A percentile compares a stretch with the other conserved stretches of the same genome.
These are phyloP conservation scores for Picea abies DNA, from an alignment of 83 land plant genomes.

Conservation along the genomic window DNA sequence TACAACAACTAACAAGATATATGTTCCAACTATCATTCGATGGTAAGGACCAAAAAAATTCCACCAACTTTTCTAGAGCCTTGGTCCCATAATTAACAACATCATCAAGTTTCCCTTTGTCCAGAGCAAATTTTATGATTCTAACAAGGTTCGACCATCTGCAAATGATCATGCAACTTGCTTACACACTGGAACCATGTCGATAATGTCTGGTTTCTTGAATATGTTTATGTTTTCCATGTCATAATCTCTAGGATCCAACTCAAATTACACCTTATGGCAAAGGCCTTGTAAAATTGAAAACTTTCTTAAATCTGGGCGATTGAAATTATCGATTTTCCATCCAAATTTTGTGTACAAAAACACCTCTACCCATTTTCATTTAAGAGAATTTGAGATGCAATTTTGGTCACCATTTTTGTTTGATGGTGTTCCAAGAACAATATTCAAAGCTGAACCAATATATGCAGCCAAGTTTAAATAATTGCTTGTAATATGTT, in stretches of 20 bases:
- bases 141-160: constrained; percentile 77
- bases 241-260: constrained; percentile 91
- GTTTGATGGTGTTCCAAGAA: constrained; percentile 57
- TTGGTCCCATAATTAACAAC: constrained; percentile 94
- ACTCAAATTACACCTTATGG: constrained; percentile 93
- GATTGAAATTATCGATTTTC: constrained; percentile 32
- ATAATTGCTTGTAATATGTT: constrained; percentile 16
- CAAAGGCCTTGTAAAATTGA: constrained; percentile 88
- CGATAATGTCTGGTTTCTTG: constrained; percentile 74
- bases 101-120: constrained; percentile 97
- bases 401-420: no score
- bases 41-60: constrained; percentile 96
- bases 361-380: no score
- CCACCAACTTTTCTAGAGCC: constrained; percentile 88
- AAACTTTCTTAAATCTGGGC: constrained; percentile 68
- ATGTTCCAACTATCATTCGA: constrained; percentile 96
- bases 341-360: no score
- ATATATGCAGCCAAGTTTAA: constrained; percentile 50
- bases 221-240: constrained; percentile 76
- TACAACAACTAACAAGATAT: constrained; percentile 94
- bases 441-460: constrained; percentile 71
- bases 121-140: constrained; percentile 94
- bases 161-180: constrained; percentile 54
- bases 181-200: constrained; percentile 94
- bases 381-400: no score